Evolutionary conservation across 768 basidiomycete genomes (phyloP).

Genomic region (Boletus pseudo-olivaceus): DNA sequence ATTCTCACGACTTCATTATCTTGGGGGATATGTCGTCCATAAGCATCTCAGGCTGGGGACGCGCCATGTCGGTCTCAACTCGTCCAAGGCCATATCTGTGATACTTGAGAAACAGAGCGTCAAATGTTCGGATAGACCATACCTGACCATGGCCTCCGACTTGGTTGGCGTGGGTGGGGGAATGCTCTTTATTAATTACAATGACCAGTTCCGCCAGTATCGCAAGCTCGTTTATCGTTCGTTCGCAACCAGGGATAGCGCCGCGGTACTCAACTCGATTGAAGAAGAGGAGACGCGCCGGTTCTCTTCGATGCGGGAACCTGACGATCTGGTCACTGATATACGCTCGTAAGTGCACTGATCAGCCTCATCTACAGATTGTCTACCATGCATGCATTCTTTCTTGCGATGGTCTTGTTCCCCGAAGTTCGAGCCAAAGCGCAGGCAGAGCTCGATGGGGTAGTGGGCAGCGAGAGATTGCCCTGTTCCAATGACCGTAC

Average conservation of each 20-base stretch:
- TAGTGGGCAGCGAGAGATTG: constrained; percentile 20
- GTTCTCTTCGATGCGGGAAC: constrained; percentile 19
- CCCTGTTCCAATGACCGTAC: constrained; percentile 17
- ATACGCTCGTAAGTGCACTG: constrained; percentile 20
- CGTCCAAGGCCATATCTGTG: constrained; percentile 40
- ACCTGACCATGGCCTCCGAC: constrained; percentile 17
- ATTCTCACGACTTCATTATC: constrained; percentile 10
- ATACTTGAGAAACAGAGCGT: constrained; percentile 51
- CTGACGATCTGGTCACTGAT: constrained; percentile 14
- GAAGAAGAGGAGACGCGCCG: constrained; percentile 16
- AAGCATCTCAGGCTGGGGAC: constrained; percentile 41
- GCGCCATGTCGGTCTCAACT: constrained; percentile 49
- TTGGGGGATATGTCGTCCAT: constrained; percentile 18
- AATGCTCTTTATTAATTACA: constrained; percentile 6
- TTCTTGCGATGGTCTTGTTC: constrained; percentile 23
- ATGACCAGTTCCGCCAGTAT: constrained; percentile 11
- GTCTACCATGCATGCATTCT: constrained; percentile 18
- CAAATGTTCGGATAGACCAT: constrained; percentile 42
- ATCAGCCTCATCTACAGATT: neutral
- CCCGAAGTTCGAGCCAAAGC: constrained; percentile 26
- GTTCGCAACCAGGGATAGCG: constrained; percentile 12
- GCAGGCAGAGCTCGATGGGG: constrained; percentile 22
- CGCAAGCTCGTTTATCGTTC: constrained; percentile 14
- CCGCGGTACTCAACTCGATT: constrained; percentile 12
- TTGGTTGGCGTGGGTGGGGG: constrained; percentile 19